These are phyloP conservation scores for Phytophthora melonis DNA, from an alignment of 352 stramenopile species.

Conservation along the genomic window DNA sequence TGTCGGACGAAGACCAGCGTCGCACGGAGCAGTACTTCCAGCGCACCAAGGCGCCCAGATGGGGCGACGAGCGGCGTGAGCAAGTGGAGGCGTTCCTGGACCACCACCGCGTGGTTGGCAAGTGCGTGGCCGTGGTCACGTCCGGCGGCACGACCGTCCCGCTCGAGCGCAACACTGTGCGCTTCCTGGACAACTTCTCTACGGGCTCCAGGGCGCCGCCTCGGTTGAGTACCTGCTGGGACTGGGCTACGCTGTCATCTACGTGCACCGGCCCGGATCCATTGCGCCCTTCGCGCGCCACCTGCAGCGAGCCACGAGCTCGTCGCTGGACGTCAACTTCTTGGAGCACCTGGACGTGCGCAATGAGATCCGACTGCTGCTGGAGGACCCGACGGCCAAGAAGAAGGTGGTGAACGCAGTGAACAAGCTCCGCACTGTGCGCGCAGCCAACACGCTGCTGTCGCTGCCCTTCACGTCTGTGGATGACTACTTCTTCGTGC, in stretches of 20 bases:
- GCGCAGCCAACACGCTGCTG: conserved; percentile 69
- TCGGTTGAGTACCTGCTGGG: conserved; percentile 92
- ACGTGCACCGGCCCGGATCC: conserved; percentile 92
- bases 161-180: conserved; percentile 95
- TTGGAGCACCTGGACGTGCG: conserved; percentile 61
- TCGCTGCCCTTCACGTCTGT: conserved; percentile 95
- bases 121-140: conserved; percentile 94
- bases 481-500: conserved; percentile 96
- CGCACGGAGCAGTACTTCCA: conserved; percentile 65
- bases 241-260: conserved; percentile 97
- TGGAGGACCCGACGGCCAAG: conserved; percentile 51
- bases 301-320: conserved; percentile 61
- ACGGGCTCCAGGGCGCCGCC: conserved; percentile 93
- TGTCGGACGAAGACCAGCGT: conserved; percentile 43
- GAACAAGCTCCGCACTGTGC: conserved; percentile 52
- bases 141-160: conserved; percentile 96
- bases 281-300: conserved; percentile 88
- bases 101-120: conserved; percentile 67
- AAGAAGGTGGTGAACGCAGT: conserved; percentile 62
- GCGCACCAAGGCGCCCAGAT: conserved; percentile 52
- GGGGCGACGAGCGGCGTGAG: conserved; percentile 44
- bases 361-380: conserved; percentile 42
- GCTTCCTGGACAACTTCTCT: conserved; percentile 98
- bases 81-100: conserved; percentile 70
- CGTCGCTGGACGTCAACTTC: conserved; percentile 74